Evolutionary conservation across 345 rosid genomes (phyloP).

Genomic region (Syzygium oleosum): DNA sequence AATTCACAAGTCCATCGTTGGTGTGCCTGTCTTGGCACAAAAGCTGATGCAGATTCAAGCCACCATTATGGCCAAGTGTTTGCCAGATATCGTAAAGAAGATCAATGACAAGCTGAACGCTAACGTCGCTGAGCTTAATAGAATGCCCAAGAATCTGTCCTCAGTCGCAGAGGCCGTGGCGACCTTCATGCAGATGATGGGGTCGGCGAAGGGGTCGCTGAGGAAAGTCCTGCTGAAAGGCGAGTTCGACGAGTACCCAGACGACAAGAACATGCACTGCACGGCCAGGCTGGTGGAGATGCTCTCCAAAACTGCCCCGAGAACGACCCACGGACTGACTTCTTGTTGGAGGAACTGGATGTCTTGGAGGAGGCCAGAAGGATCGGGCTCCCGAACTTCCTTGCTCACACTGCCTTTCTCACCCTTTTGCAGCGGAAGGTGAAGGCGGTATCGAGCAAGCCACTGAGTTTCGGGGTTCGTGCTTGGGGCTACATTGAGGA

Average conservation of each 20-base stretch:
- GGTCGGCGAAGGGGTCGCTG: slow-evolving; percentile 31
- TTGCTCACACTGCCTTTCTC: slow-evolving; percentile 14
- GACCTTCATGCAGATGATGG: slow-evolving; percentile 27
- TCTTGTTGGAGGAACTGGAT: slow-evolving; percentile 16
- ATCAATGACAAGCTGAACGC: slow-evolving; percentile 22
- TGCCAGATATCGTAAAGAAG: slow-evolving; percentile 20
- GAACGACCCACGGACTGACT: neutral
- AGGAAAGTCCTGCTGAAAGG: slow-evolving; percentile 27
- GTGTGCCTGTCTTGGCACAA: slow-evolving; percentile 26
- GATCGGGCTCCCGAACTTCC: slow-evolving; percentile 21
- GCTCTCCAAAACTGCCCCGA: slow-evolving; percentile 1
- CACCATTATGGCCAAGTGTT: slow-evolving; percentile 11
- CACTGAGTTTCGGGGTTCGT: neutral
- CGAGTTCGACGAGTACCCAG: slow-evolving; percentile 30
- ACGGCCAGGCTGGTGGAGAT: slow-evolving; percentile 14
- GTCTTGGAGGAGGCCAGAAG: slow-evolving; percentile 19
- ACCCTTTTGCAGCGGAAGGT: slow-evolving; percentile 10
- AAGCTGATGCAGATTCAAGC: slow-evolving; percentile 27
- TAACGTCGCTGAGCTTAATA: neutral
- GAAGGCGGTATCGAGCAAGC: neutral
- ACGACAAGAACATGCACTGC: slow-evolving; percentile 20
- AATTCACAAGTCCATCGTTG: slow-evolving; percentile 28
- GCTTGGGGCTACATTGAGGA: slow-evolving; percentile 16
- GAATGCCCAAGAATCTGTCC: slow-evolving; percentile 17
- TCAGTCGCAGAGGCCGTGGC: slow-evolving; percentile 28